Percentiles rank a stretch among this genome's conserved stretches.
Conservation (phyloP, 192 early-diverging fungal genomes). For the Lobosporangium transversale region DNA sequence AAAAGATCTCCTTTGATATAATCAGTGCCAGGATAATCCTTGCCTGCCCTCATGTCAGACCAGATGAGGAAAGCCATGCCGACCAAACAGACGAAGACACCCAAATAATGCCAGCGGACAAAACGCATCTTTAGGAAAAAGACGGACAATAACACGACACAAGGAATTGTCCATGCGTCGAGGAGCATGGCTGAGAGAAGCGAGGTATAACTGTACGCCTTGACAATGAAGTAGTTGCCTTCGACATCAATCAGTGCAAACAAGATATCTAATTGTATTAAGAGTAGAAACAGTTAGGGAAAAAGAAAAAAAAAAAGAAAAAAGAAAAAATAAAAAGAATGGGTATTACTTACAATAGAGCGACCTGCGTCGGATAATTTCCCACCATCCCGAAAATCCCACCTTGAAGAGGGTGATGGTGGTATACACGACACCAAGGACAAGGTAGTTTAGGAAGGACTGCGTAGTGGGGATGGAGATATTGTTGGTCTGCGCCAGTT, state of each 20-base stretch:
- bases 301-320: constrained; percentile 3
- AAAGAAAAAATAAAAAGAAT: neutral
- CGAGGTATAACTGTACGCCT: constrained; percentile 80
- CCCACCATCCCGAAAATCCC: constrained; percentile 59
- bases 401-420: constrained; percentile 59
- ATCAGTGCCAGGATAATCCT: constrained; percentile 63
- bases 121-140: constrained; percentile 73
- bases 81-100: constrained; percentile 72
- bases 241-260: constrained; percentile 80
- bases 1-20: constrained; percentile 78
- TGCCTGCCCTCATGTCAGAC: constrained; percentile 71
- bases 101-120: constrained; percentile 72
- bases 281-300: too few species aligned
- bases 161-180: constrained; percentile 80
- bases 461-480: constrained; percentile 76
- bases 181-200: constrained; percentile 81
- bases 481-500: constrained; percentile 63
- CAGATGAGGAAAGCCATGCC: constrained; percentile 76
- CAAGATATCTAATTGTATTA: constrained; percentile 63
- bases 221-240: constrained; percentile 85
- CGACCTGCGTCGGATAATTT: constrained; percentile 53
- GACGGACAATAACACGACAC: constrained; percentile 75
- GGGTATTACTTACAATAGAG: constrained; percentile 53
- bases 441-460: constrained; percentile 77
- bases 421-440: constrained; percentile 70